These are phyloP conservation scores for Fusarium algeriense DNA, from an alignment of 2,329 filamentous ascomycete genomes.

Conservation along the genomic window DNA sequence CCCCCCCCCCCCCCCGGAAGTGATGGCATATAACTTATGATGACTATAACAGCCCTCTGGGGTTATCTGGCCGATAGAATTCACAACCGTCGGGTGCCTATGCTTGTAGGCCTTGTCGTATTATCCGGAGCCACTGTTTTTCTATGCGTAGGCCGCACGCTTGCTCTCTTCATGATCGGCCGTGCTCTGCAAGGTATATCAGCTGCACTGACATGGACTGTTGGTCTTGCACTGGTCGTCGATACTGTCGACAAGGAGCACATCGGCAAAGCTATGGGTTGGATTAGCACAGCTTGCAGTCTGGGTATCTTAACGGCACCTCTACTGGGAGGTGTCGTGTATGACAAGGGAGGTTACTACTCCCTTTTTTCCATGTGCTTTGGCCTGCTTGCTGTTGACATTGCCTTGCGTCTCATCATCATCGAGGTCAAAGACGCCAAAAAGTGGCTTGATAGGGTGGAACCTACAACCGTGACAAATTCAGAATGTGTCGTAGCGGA, in stretches of 20 bases:
- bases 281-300: slow-evolving; percentile 52
- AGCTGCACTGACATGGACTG: slow-evolving; percentile 53
- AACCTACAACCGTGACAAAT: neutral
- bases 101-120: slow-evolving; percentile 51
- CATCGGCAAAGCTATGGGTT: slow-evolving; percentile 51
- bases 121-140: slow-evolving; percentile 49
- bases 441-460: slow-evolving; percentile 41
- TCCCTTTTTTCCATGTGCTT: slow-evolving; percentile 54
- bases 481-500: slow-evolving; percentile 2
- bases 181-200: slow-evolving; percentile 52
- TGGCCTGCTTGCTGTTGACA: slow-evolving; percentile 51
- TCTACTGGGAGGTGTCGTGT: slow-evolving; percentile 52
- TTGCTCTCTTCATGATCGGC: slow-evolving; percentile 51
- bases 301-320: slow-evolving; percentile 51
- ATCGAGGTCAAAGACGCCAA: slow-evolving; percentile 51
- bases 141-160: slow-evolving; percentile 49
- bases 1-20: neutral
- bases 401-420: slow-evolving; percentile 49
- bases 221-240: slow-evolving; percentile 53
- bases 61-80: slow-evolving; percentile 53
- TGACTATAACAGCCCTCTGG: slow-evolving; percentile 49
- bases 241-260: slow-evolving; percentile 51
- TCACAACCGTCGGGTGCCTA: slow-evolving; percentile 50
- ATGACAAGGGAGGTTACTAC: slow-evolving; percentile 51
- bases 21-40: neutral